phyloP scores from a whole-genome alignment of 257 asterid genomes.

The Lantana camara region DNA sequence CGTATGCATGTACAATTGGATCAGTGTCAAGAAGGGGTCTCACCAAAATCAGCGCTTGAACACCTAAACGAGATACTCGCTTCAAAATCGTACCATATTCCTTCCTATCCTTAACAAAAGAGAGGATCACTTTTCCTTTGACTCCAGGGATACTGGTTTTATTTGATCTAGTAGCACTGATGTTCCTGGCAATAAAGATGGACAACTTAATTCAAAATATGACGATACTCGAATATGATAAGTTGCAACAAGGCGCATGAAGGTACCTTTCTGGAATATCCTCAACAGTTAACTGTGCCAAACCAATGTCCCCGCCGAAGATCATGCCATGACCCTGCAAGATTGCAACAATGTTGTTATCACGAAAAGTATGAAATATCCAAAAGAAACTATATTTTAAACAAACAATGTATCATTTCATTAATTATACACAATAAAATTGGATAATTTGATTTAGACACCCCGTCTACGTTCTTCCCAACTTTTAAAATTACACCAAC shows the following conservation, averaged over 20 bases:
- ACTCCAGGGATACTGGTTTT: not conserved
- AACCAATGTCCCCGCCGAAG: constrained; percentile 2
- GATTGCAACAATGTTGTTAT: too few species aligned
- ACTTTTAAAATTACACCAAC: too few species aligned
- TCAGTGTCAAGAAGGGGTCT: constrained; percentile 7
- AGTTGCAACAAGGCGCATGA: not conserved
- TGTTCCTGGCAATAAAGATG: not conserved
- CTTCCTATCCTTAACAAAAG: not conserved
- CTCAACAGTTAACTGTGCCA: not conserved
- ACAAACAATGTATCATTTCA: too few species aligned
- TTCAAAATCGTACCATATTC: not conserved
- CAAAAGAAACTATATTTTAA: not conserved
- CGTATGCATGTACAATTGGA: not conserved
- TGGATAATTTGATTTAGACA: too few species aligned
- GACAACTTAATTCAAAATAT: not conserved
- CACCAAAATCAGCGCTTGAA: not conserved
- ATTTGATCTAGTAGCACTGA: too few species aligned
- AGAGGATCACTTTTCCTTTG: constrained; percentile 8
- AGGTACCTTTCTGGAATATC: not conserved
- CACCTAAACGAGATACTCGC: not conserved
- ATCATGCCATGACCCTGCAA: constrained; percentile 13
- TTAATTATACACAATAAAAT: too few species aligned
- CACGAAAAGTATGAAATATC: too few species aligned
- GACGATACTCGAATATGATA: not conserved
- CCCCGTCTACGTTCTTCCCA: too few species aligned